Evolutionary conservation across 495 filamentous ascomycete species (phyloP).

Genomic region (Penicillium atrosanguineum): DNA sequence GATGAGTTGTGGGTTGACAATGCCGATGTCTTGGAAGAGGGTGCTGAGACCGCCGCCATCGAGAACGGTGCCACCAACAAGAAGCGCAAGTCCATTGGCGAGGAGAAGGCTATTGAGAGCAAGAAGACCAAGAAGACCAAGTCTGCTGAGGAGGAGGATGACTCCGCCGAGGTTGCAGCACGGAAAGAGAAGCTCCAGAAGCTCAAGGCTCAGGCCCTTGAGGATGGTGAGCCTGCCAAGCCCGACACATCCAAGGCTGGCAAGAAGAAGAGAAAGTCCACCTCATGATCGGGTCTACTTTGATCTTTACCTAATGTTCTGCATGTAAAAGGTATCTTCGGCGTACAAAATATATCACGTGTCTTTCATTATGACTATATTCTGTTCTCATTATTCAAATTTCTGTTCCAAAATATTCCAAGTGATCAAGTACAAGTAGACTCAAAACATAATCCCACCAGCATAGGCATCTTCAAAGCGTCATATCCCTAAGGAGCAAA

Average conservation of each 20-base stretch:
- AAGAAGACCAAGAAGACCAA: conserved; percentile 56
- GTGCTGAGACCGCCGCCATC: conserved; percentile 43
- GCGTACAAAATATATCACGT: conserved; percentile 42
- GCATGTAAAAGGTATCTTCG: conserved; percentile 35
- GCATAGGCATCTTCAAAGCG: background rate
- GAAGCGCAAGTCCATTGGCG: conserved; percentile 60
- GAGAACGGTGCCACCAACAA: conserved; percentile 56
- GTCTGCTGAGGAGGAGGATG: conserved; percentile 44
- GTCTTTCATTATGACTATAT: conserved; percentile 7
- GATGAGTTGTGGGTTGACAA: conserved; percentile 87
- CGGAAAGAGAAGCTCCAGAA: conserved; percentile 58
- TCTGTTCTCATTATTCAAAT: background rate
- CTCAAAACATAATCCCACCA: background rate
- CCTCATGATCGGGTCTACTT: conserved; percentile 30
- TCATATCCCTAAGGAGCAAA: conserved; percentile 4
- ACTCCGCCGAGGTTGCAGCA: conserved; percentile 50
- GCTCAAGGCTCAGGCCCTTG: conserved; percentile 50
- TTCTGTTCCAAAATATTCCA: background rate
- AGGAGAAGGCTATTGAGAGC: conserved; percentile 56
- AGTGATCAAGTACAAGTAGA: background rate
- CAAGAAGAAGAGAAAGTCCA: conserved; percentile 48
- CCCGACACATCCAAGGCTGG: conserved; percentile 26
- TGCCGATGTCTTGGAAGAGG: conserved; percentile 66
- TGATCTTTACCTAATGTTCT: conserved; percentile 31
- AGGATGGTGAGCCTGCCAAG: conserved; percentile 33